These are phyloP conservation scores for Paraurostyla sp. DNA, from an alignment of 73 alveolate species.

Conservation along the genomic window DNA sequence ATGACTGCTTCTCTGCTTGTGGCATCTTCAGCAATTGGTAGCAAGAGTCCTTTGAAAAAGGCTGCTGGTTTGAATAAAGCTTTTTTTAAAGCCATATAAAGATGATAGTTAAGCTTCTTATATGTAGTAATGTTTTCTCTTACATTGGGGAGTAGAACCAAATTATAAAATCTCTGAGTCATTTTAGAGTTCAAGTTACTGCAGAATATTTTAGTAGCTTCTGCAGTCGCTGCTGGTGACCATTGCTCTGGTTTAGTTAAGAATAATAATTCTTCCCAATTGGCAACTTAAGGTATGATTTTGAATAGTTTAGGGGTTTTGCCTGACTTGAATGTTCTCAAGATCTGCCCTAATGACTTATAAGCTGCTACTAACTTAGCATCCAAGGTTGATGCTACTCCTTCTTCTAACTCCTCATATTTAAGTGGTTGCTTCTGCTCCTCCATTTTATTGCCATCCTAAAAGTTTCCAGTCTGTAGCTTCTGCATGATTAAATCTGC, in stretches of 20 bases:
- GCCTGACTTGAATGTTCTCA: slow-evolving; percentile 90
- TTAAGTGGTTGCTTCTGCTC: slow-evolving; percentile 29
- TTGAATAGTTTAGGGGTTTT: slow-evolving; percentile 94
- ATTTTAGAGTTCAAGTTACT: slow-evolving; percentile 83
- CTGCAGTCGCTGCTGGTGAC: slow-evolving; percentile 93
- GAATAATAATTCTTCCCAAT: slow-evolving; percentile 96
- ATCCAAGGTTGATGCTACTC: slow-evolving; percentile 79
- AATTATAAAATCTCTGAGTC: slow-evolving; percentile 88
- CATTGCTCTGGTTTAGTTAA: slow-evolving; percentile 95
- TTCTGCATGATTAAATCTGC: slow-evolving; percentile 74
- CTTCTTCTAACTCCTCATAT: slow-evolving; percentile 43
- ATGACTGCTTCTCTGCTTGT: slow-evolving; percentile 96
- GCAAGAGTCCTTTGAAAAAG: slow-evolving; percentile 94
- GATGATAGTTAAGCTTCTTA: slow-evolving; percentile 94
- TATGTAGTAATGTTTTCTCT: slow-evolving; percentile 86
- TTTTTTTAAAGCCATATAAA: slow-evolving; percentile 91
- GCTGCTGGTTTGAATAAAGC: slow-evolving; percentile 96
- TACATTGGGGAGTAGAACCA: slow-evolving; percentile 90
- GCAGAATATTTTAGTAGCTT: slow-evolving; percentile 91
- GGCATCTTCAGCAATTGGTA: slow-evolving; percentile 92
- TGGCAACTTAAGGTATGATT: slow-evolving; percentile 89
- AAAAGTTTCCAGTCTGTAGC: slow-evolving; percentile 54
- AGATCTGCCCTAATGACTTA: slow-evolving; percentile 88
- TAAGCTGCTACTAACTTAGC: slow-evolving; percentile 94
- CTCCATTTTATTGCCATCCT: slow-evolving; percentile 49